Evolutionary conservation across 2,329 filamentous ascomycete species (phyloP).

Genomic region (Alternaria novae-zelandiae): DNA sequence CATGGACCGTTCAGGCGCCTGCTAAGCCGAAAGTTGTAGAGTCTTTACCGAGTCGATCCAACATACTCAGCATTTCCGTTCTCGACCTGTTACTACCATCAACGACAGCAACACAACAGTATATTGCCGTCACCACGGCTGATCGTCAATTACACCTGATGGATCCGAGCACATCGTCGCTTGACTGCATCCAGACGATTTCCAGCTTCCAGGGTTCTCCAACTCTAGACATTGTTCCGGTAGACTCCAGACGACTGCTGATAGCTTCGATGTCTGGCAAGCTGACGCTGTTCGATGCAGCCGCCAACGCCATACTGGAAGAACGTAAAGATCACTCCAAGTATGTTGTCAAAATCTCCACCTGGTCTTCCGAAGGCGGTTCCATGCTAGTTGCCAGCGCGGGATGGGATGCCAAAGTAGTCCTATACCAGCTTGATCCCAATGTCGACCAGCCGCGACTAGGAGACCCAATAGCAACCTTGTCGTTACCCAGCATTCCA

Average conservation of each 20-base stretch:
- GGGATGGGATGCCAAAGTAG: slow-evolving; percentile 66
- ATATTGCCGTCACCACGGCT: slow-evolving; percentile 45
- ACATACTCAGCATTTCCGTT: slow-evolving; percentile 60
- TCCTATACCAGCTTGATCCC: slow-evolving; percentile 55
- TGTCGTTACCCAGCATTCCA: slow-evolving; percentile 60
- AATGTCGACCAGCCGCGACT: slow-evolving; percentile 36
- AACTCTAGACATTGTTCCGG: slow-evolving; percentile 58
- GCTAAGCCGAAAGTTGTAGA: slow-evolving; percentile 50
- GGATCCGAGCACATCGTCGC: slow-evolving; percentile 39
- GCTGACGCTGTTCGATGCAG: slow-evolving; percentile 56
- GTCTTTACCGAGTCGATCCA: slow-evolving; percentile 57
- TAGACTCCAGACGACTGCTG: slow-evolving; percentile 56
- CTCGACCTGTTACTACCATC: slow-evolving; percentile 41
- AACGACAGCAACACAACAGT: slow-evolving; percentile 23
- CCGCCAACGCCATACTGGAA: slow-evolving; percentile 50
- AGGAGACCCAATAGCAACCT: slow-evolving; percentile 50
- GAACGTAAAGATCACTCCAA: slow-evolving; percentile 64
- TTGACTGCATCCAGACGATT: slow-evolving; percentile 45
- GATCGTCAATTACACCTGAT: slow-evolving; percentile 57
- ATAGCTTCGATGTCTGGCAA: slow-evolving; percentile 66
- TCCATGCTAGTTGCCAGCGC: slow-evolving; percentile 59
- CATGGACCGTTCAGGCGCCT: slow-evolving; percentile 58
- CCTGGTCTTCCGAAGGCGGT: slow-evolving; percentile 41
- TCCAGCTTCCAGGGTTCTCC: slow-evolving; percentile 58
- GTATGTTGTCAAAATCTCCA: slow-evolving; percentile 62